Evolutionary conservation across 108 stramenopile species (phyloP).

Genomic region (Nitzschia sp.): DNA sequence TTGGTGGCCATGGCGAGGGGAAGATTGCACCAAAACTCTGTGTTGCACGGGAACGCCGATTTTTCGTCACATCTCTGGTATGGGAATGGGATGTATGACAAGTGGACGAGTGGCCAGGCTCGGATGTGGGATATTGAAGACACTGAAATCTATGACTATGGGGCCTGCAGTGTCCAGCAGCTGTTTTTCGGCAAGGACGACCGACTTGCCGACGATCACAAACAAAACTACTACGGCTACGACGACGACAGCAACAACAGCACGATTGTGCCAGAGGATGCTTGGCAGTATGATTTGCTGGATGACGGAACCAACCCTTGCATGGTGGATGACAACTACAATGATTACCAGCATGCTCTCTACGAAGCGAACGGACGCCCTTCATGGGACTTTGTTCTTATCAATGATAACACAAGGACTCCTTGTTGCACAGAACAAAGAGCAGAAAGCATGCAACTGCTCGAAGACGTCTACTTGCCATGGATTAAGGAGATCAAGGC

Average conservation of each 20-base stretch:
- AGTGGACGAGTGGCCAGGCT: constrained; percentile 23
- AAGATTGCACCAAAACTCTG: constrained; percentile 37
- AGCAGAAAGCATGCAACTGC: constrained; percentile 15
- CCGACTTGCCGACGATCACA: background rate
- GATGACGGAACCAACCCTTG: constrained; percentile 35
- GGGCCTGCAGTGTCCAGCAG: constrained; percentile 47
- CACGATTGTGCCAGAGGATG: constrained; percentile 5
- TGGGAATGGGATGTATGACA: constrained; percentile 50
- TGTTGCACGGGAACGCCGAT: constrained; percentile 41
- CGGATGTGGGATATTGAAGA: constrained; percentile 31
- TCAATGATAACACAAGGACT: constrained; percentile 42
- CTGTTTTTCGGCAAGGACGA: constrained; percentile 43
- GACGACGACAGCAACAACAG: background rate
- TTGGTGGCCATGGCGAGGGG: constrained; percentile 34
- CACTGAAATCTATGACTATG: constrained; percentile 44
- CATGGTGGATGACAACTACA: constrained; percentile 24
- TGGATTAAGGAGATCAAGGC: constrained; percentile 32
- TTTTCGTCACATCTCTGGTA: constrained; percentile 27
- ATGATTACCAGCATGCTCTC: constrained; percentile 17
- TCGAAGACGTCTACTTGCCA: constrained; percentile 32
- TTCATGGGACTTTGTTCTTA: constrained; percentile 40
- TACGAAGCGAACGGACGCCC: constrained; percentile 26
- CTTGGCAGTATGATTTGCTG: constrained; percentile 4
- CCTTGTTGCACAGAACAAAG: constrained; percentile 29
- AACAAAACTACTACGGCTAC: constrained; percentile 42